These are phyloP conservation scores for Kwoniella sp. DNA, from an alignment of 768 basidiomycete species.

Conservation along the genomic window DNA sequence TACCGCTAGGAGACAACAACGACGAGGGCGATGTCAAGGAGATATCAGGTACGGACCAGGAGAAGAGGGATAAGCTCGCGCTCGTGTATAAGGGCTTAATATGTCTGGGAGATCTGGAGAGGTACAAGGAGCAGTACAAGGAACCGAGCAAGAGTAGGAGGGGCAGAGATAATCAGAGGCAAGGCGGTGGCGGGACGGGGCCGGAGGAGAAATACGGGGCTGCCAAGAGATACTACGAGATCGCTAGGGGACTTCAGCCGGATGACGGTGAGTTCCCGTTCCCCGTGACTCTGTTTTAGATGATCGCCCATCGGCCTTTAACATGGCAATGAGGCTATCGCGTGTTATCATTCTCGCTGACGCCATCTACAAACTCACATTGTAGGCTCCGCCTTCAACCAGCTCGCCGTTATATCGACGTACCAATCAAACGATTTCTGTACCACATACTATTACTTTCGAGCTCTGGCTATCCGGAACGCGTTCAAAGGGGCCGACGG, in stretches of 20 bases:
- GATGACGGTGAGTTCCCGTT: slow-evolving; percentile 66
- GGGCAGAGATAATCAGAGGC: slow-evolving; percentile 13
- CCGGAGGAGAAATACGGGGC: slow-evolving; percentile 63
- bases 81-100: slow-evolving; percentile 84
- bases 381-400: slow-evolving; percentile 79
- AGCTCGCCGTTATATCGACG: slow-evolving; percentile 87
- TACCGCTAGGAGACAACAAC: slow-evolving; percentile 8
- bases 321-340: no score
- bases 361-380: no score
- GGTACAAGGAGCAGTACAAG: slow-evolving; percentile 87
- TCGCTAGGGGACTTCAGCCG: slow-evolving; percentile 78
- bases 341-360: background rate
- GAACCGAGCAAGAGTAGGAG: slow-evolving; percentile 21
- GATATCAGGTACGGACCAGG: slow-evolving; percentile 38
- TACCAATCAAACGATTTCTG: slow-evolving; percentile 81
- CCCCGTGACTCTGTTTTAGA: background rate
- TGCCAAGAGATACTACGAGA: slow-evolving; percentile 68
- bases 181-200: slow-evolving; percentile 54
- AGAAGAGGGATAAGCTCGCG: slow-evolving; percentile 69
- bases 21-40: slow-evolving; percentile 5
- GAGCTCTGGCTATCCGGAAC: slow-evolving; percentile 80
- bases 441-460: slow-evolving; percentile 83
- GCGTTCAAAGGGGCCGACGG: slow-evolving; percentile 86
- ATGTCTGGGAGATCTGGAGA: slow-evolving; percentile 89
- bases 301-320: background rate